Percentiles rank a stretch among this genome's conserved stretches.
Evolutionary conservation across 2,329 filamentous ascomycete species (phyloP).

Genomic region (Elsinoe necatrix): DNA sequence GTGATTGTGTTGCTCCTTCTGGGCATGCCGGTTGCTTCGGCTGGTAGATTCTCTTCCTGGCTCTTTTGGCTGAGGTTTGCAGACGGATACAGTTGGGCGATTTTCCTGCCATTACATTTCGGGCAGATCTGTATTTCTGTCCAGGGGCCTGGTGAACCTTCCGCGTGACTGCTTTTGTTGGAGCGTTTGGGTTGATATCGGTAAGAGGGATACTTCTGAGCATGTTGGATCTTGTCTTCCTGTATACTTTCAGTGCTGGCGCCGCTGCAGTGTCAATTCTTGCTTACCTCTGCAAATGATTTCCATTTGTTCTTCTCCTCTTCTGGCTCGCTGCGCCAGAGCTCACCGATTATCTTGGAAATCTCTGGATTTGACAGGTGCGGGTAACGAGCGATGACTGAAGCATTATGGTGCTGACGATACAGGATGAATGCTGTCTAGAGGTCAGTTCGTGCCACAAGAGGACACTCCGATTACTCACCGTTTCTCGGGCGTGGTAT

Average conservation of each 20-base stretch:
- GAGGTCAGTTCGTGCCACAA: slow-evolving; percentile 23
- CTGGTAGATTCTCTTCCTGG: slow-evolving; percentile 19
- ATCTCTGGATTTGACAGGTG: slow-evolving; percentile 90
- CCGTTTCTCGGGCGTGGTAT: slow-evolving; percentile 64
- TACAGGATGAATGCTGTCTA: slow-evolving; percentile 89
- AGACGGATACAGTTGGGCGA: slow-evolving; percentile 29
- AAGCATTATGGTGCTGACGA: slow-evolving; percentile 81
- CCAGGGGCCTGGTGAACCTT: slow-evolving; percentile 20
- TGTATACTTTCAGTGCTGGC: slow-evolving; percentile 26
- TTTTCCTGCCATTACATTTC: slow-evolving; percentile 63
- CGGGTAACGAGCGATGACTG: slow-evolving; percentile 74
- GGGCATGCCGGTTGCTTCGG: slow-evolving; percentile 17
- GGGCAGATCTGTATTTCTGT: slow-evolving; percentile 48
- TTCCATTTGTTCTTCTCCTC: slow-evolving; percentile 82
- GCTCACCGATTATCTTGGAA: slow-evolving; percentile 90
- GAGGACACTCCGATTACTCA: too few relatives aligned
- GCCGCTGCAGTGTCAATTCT: background rate
- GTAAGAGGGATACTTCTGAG: slow-evolving; percentile 85
- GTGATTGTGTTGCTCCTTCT: slow-evolving; percentile 16
- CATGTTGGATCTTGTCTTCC: slow-evolving; percentile 85
- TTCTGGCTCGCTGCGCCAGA: slow-evolving; percentile 73
- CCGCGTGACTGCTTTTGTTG: slow-evolving; percentile 20
- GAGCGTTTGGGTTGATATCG: slow-evolving; percentile 73
- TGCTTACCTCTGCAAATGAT: slow-evolving; percentile 64
- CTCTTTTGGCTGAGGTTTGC: slow-evolving; percentile 17